Evolutionary conservation across 2,329 filamentous ascomycete species (phyloP), one percentile per base, ranked within the genome.

Genomic region (Bisporella sp.): DNA sequence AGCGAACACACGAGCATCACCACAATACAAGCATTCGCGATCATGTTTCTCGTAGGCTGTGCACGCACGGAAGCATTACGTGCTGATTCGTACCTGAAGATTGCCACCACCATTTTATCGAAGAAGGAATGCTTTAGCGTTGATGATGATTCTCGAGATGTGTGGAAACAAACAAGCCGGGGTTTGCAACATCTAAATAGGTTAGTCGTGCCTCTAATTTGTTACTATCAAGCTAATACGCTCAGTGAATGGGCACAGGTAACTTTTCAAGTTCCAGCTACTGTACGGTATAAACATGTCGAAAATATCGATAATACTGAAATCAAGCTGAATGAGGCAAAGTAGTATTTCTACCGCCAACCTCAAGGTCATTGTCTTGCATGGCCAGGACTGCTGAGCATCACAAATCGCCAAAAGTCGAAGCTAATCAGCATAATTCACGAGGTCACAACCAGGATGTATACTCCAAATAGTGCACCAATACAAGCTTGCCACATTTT

Each of bases 241-340:
- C 12, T 33, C 41, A 67, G 65, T 51, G 64, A 66, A 53, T 67
- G 65, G 65, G 59, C 62, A 31, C 62, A 62, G 41, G 53, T 63
- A 39, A 66, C 63, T 5, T 66, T 62, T 41, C 60, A 64, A 39
- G 50, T 55, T 7, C 59, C 64, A 6, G 45, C 47, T 6, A n/a
- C n/a, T n/a, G n/a, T n/a, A n/a, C n/a, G n/a, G n/a, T n/a, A n/a
- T n/a, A 37, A 46, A 13, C 40, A 12, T n/a, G 8, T 12, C 9
- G 35, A 44, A 30, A 21, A 11, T n/a, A 47, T 54, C 31, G 40
- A 58, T 13, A 41, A 41, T 12, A 32, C 52, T 11, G 55, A 59
- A 28, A 30, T 31, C 3, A 44, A 47, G 6, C 41, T 56, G 3
- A 63, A 65, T 35, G 39, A 56, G 4, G 47, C 45, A 3, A 49